Conservation (phyloP, 2,329 filamentous ascomycete genomes). For the Alternaria sp. region DNA sequence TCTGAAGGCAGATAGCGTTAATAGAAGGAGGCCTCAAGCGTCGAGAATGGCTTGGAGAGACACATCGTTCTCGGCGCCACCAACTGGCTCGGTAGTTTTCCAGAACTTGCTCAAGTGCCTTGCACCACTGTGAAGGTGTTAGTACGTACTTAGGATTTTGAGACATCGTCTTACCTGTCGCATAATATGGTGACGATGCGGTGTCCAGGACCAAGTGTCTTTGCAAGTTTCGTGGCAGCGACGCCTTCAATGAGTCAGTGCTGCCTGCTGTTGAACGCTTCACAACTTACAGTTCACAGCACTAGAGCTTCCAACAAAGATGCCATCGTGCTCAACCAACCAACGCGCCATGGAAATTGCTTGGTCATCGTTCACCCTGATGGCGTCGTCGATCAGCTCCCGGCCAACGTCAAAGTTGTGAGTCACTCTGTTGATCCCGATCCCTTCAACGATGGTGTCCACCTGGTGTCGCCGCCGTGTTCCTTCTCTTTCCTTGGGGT, state of each 20-base stretch:
- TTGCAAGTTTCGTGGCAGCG: constrained; percentile 73
- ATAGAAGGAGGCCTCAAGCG: constrained; percentile 20
- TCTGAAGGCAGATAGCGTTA: background rate
- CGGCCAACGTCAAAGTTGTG: constrained; percentile 88
- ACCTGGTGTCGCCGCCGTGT: constrained; percentile 89
- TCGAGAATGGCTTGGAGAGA: constrained; percentile 65
- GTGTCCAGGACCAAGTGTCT: constrained; percentile 65
- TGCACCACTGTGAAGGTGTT: constrained; percentile 58
- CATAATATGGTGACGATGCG: constrained; percentile 83
- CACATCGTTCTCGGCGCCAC: constrained; percentile 54
- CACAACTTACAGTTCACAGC: constrained; percentile 81
- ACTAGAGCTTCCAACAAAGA: constrained; percentile 93
- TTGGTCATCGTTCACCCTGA: constrained; percentile 86
- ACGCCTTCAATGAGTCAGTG: constrained; percentile 53
- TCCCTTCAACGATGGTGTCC: constrained; percentile 93
- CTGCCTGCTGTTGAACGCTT: background rate
- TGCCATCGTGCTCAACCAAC: constrained; percentile 92
- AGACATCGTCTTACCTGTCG: constrained; percentile 56
- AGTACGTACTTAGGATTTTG: constrained; percentile 1
- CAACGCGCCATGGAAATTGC: constrained; percentile 93
- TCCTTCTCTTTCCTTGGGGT: constrained; percentile 84
- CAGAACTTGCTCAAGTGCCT: constrained; percentile 86
- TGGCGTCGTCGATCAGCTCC: constrained; percentile 86
- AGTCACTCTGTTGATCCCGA: constrained; percentile 94
- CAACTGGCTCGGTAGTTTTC: constrained; percentile 73